Evolutionary conservation across 2,329 filamentous ascomycete species (phyloP), one percentile per base, ranked within the genome.

Genomic region (Emergomyces pasteurianus): DNA sequence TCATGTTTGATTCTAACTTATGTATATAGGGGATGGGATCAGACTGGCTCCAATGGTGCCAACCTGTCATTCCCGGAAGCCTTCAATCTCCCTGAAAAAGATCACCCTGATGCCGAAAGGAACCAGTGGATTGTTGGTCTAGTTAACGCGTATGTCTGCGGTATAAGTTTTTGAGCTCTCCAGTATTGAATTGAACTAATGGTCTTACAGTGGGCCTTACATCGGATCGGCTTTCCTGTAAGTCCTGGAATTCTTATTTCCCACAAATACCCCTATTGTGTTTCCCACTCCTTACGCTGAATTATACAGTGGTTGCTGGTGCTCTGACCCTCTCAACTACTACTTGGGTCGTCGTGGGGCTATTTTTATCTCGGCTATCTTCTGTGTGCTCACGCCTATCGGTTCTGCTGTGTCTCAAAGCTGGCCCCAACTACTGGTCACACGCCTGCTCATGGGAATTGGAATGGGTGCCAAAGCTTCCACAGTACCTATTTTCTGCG

Each of bases 361-460:
- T 53, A 88, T 88, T 63, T 87, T 87, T 68, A 70, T 86, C 53
- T 80, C 80, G 7, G 83, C 81, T 14, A 73, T 86, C 65, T 85
- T 88, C 69, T 86, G 82, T 68, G 75, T 89, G 36, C 80, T 87
- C 69, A 79, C 87, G 1, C 84, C 87, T 1, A 83, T 91, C 63
- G 87, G 85, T n/a, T 84, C 82, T 59, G 87, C 80, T 0, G 67
- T 83, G 18, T 78, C 79, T 9, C 83, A 86, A 64, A 82, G 72
- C 42, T 88, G 84, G 83, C 72, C 71, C 9, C 77, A 86, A 66
- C 74, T 86, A 2, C 77, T 83, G 47, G 74, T 79, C n/a, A 79
- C 75, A 60, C 81, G 83, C 73, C 73, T 82, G 18, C 76, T 86
- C 0, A 76, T 86, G 5, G 83, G 83, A 9, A 72, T 86, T 34